Base-by-base conservation (phyloP, 495 filamentous ascomycete species). In the Xylaria curta region DNA sequence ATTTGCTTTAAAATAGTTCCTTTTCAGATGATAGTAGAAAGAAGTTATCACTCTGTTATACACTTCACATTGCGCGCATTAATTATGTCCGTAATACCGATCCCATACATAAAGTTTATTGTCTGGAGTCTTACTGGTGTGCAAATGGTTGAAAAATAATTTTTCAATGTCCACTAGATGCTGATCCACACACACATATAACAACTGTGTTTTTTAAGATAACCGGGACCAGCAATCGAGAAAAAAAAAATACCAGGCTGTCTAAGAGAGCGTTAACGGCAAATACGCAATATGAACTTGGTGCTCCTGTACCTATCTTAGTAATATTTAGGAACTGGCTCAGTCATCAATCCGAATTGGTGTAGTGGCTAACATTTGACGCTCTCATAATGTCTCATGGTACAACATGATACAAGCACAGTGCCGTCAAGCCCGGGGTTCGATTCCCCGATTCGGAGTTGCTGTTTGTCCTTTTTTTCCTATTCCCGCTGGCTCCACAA, bases 381-480 rank as follows among this genome's bases (percentile, higher is more conserved):
- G 77, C 77, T 79, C 77, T 79, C 77, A 79, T 40, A 8, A n/a
- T 7, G 5, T 36, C 31, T 8, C n/a, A 0, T 8, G 13, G 21
- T 19, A 7, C 3, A 24, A 26, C 21, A 56, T 12, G 9, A 26
- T 24, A 9, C 12, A 47, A 19, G 7, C 4, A n/a, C 47, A 31
- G 69, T 66, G 44, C 78, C 78, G 78, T 76, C 78, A 78, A 78
- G 76, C 76, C 76, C 78, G 76, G 78, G 78, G 78, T 79, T 79
- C 78, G 78, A 78, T 79, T 79, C 76, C 78, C 78, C 78, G 76
- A 79, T 79, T 79, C 76, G 78, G 78, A 79, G 76, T 70, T 1
- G 1, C 28, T 17, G 19, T 17, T 31, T 58, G 31, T 24, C 13
- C n/a, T n/a, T 59, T 59, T 59, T n/a, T 0, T n/a, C 24, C 47